Evolutionary conservation across 208 protist species (phyloP).

Genomic region (Spongospora subterranea): DNA sequence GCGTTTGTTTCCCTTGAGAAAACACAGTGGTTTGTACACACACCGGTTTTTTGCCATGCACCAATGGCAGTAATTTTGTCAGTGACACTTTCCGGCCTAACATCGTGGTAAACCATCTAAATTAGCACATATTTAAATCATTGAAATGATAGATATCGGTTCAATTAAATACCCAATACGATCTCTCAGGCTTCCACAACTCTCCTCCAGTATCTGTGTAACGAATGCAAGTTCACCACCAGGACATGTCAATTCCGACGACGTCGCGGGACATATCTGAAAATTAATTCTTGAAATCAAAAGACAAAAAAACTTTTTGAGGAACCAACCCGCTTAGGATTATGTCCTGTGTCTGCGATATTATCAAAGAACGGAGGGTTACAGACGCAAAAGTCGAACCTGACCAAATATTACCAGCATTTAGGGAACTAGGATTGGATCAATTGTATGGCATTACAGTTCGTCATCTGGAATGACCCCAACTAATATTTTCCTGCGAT

Average conservation of each 20-base stretch:
- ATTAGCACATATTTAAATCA: constrained; percentile 5
- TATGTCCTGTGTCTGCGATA: constrained; percentile 26
- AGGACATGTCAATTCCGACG: constrained; percentile 21
- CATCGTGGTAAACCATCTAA: constrained; percentile 61
- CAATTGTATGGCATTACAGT: neutral
- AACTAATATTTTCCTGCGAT: neutral
- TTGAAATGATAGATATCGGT: neutral
- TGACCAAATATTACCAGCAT: neutral
- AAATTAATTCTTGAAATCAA: neutral
- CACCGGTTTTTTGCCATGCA: constrained; percentile 2
- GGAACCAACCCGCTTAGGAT: constrained; percentile 29
- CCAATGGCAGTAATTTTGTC: neutral
- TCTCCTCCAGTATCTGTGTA: neutral
- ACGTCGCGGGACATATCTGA: constrained; percentile 38
- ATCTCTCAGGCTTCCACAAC: neutral
- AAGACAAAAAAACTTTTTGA: neutral
- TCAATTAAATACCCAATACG: neutral
- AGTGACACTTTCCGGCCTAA: constrained; percentile 37
- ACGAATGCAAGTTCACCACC: constrained; percentile 43
- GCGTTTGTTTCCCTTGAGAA: constrained; percentile 22
- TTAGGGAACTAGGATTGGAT: neutral
- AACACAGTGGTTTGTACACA: constrained; percentile 44
- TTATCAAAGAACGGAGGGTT: constrained; percentile 59
- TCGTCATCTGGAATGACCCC: constrained; percentile 13
- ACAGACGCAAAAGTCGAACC: constrained; percentile 57